These are phyloP conservation scores for Arxiozyma slooffiae DNA, from an alignment of 1,139 yeast species.

Conservation along the genomic window DNA sequence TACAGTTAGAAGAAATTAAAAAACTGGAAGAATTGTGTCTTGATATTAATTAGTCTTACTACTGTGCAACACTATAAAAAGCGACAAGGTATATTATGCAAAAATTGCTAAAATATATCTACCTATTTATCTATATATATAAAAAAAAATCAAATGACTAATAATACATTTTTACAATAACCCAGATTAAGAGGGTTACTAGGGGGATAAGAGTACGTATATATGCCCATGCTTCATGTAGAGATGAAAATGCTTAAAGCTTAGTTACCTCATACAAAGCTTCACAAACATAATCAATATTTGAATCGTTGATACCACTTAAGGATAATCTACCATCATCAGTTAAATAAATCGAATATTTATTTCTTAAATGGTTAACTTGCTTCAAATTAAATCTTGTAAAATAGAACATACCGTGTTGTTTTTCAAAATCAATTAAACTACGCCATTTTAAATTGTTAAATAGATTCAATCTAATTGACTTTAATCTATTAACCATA, in stretches of 20 bases:
- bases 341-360: slow-evolving; percentile 75
- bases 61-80: neutral
- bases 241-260: neutral
- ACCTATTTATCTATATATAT: neutral
- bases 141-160: too few species aligned
- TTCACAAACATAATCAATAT: slow-evolving; percentile 50
- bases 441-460: slow-evolving; percentile 75
- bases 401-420: slow-evolving; percentile 94
- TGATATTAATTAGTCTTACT: neutral
- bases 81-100: neutral
- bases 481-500: slow-evolving; percentile 70
- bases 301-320: slow-evolving; percentile 74
- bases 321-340: slow-evolving; percentile 86
- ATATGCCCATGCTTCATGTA: neutral
- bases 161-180: neutral
- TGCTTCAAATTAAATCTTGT: slow-evolving; percentile 71
- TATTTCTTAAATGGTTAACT: slow-evolving; percentile 56
- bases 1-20: neutral
- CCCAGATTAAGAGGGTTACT: neutral
- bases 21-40: neutral
- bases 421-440: slow-evolving; percentile 45
- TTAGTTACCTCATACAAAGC: slow-evolving; percentile 16
- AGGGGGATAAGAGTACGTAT: neutral
- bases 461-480: slow-evolving; percentile 49
- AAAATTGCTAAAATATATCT: too few species aligned